Evolutionary conservation across 257 asterid genomes (phyloP).

Genomic region (Nicotiana tabacum): DNA sequence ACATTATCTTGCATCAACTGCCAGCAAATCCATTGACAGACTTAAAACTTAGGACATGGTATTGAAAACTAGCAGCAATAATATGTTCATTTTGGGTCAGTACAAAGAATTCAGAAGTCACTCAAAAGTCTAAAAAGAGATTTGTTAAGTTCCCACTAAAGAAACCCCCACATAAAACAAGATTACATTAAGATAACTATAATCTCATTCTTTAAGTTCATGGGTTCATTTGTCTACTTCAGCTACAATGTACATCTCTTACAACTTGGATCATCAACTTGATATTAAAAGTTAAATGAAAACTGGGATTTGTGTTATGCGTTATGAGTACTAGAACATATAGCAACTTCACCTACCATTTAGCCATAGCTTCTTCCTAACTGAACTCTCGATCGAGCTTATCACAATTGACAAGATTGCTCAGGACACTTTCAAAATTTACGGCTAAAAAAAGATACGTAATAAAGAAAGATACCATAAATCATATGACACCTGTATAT

Average conservation of each 20-base stretch:
- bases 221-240: neutral
- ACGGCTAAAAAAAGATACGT: neutral
- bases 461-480: neutral
- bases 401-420: neutral
- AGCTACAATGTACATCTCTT: neutral
- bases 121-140: neutral
- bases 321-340: neutral
- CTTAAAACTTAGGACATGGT: neutral
- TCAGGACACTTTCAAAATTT: neutral
- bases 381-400: neutral
- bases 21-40: neutral
- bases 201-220: neutral
- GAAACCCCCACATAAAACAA: neutral
- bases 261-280: neutral
- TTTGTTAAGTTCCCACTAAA: neutral
- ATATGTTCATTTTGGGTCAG: neutral
- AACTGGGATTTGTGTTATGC: neutral
- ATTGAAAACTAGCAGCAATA: neutral
- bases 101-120: neutral
- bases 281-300: neutral
- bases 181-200: neutral
- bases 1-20: neutral
- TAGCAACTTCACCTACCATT: neutral
- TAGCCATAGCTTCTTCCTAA: neutral
- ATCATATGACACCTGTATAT: neutral